Percentiles rank a stretch among this genome's conserved stretches.
Conservation (phyloP, 108 stramenopile species). For the Cylindrotheca closterium region DNA sequence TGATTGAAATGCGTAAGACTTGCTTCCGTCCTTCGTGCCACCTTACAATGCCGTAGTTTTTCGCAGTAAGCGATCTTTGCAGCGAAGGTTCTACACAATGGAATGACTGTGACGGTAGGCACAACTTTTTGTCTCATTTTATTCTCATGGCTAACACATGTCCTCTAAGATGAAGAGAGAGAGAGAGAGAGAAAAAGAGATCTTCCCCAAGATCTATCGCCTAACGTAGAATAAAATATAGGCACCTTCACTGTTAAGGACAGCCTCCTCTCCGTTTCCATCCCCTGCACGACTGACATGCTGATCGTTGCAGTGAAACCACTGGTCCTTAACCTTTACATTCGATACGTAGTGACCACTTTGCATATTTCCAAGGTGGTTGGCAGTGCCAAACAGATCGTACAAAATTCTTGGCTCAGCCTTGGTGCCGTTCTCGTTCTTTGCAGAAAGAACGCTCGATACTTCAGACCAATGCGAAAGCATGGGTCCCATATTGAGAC, state of each 20-base stretch:
- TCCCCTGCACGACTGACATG: conserved; percentile 37
- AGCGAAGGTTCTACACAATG: no score
- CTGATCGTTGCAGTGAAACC: conserved; percentile 81
- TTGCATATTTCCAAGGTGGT: conserved; percentile 68
- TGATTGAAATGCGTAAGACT: no score
- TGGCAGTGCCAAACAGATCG: conserved; percentile 75
- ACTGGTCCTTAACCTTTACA: conserved; percentile 65
- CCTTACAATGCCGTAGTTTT: no score
- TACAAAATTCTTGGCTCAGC: conserved; percentile 56
- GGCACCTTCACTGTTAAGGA: conserved; percentile 57
- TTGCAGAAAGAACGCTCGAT: conserved; percentile 8
- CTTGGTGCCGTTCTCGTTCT: not conserved
- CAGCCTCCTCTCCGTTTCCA: conserved; percentile 44
- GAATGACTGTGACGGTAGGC: no score
- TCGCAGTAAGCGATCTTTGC: no score
- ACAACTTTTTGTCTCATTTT: no score
- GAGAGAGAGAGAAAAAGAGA: no score
- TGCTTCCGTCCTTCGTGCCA: no score
- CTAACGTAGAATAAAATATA: conserved; percentile 79
- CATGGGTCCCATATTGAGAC: conserved; percentile 70
- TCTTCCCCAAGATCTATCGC: no score
- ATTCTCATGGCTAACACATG: no score
- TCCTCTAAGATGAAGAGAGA: no score
- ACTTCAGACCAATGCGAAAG: conserved; percentile 78
- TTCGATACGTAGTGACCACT: conserved; percentile 72